Evolutionary conservation across 345 rosid species (phyloP).

Genomic region (Gossypium longicalyx): DNA sequence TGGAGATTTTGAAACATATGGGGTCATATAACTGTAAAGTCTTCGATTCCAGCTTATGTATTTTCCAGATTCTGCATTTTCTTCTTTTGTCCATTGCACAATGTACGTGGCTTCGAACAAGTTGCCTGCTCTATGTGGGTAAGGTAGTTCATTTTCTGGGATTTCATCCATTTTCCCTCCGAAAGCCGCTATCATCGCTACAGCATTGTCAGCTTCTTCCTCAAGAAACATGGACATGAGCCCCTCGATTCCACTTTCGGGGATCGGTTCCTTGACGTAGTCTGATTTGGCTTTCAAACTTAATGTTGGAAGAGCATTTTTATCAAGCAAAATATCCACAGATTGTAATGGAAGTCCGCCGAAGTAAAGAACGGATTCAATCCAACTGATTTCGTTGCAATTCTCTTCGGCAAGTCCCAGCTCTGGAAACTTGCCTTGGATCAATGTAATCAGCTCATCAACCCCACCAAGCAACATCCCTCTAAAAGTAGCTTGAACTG

Average conservation of each 20-base stretch:
- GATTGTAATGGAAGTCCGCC: neutral
- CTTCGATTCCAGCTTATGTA: neutral
- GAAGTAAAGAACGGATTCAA: neutral
- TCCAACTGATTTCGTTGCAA: neutral
- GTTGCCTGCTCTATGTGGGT: slow-evolving; percentile 11
- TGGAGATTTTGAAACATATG: neutral
- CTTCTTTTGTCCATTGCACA: neutral
- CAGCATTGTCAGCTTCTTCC: neutral
- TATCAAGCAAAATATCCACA: neutral
- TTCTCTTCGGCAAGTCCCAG: neutral
- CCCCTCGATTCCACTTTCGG: neutral
- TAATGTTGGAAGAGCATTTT: neutral
- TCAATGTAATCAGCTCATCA: neutral
- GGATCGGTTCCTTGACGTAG: neutral
- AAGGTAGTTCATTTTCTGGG: neutral
- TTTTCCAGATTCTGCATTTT: neutral
- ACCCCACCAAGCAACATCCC: neutral
- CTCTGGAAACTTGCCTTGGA: neutral
- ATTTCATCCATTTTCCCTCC: slow-evolving; percentile 11
- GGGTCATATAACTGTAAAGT: neutral
- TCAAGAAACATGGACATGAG: neutral
- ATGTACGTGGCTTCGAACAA: neutral
- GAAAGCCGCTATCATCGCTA: neutral
- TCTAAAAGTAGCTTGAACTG: neutral
- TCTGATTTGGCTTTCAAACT: neutral